phyloP scores from a whole-genome alignment of 805 yeast genomes.

The Candida suzukii region DNA sequence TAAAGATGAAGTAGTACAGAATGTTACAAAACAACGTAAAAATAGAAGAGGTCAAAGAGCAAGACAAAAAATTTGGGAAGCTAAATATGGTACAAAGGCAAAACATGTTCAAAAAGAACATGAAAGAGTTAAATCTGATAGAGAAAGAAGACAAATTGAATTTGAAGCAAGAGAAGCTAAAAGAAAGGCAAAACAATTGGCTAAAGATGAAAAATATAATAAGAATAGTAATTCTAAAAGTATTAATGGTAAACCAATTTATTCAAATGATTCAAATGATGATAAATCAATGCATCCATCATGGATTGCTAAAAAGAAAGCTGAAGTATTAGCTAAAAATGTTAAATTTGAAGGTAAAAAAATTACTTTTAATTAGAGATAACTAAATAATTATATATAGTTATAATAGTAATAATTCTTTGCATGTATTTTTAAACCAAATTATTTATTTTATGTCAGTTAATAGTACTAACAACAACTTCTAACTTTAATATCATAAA shows the following conservation, averaged over 20 bases:
- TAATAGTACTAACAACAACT: too few species aligned
- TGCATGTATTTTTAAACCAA: too few species aligned
- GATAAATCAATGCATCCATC: slow-evolving; percentile 75
- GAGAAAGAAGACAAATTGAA: slow-evolving; percentile 54
- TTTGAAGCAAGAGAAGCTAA: slow-evolving; percentile 67
- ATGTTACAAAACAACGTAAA: slow-evolving; percentile 52
- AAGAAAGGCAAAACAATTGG: slow-evolving; percentile 48
- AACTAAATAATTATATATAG: neutral
- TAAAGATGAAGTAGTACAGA: slow-evolving; percentile 44
- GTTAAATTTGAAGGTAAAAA: slow-evolving; percentile 81
- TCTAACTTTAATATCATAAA: too few species aligned
- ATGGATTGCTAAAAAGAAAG: slow-evolving; percentile 85
- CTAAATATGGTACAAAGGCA: slow-evolving; percentile 80
- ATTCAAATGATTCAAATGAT: too few species aligned
- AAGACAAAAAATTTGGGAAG: slow-evolving; percentile 93
- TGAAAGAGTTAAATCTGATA: slow-evolving; percentile 45
- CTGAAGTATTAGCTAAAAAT: slow-evolving; percentile 57
- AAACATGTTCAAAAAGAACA: slow-evolving; percentile 68
- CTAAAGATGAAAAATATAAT: slow-evolving; percentile 7
- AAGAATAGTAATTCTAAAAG: too few species aligned
- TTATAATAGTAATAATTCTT: too few species aligned
- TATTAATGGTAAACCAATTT: too few species aligned
- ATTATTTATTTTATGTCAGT: too few species aligned
- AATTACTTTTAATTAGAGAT: slow-evolving; percentile 55
- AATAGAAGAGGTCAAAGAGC: slow-evolving; percentile 97